Evolutionary conservation across 441 rosid genomes (phyloP).

Genomic region (Monsonia emarginata): DNA sequence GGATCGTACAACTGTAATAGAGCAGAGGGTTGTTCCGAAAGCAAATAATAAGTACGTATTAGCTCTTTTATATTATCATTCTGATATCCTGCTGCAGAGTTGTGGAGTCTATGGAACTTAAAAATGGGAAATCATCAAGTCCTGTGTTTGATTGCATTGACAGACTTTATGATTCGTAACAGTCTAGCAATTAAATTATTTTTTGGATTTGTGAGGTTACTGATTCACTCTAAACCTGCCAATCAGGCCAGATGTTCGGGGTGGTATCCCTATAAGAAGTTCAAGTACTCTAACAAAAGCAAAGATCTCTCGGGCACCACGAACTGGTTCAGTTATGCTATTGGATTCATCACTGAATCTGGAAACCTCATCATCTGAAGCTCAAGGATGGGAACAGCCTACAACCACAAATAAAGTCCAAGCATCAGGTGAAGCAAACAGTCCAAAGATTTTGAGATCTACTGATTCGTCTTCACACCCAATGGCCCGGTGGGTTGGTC

Average conservation of each 20-base stretch:
- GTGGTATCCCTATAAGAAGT: constrained; percentile 39
- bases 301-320: constrained; percentile 58
- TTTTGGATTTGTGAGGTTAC: neutral
- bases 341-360: constrained; percentile 56
- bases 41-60: constrained; percentile 48
- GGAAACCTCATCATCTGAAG: constrained; percentile 43
- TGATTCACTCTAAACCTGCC: constrained; percentile 3
- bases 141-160: neutral
- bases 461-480: constrained; percentile 61
- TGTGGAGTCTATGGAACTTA: neutral
- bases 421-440: constrained; percentile 30
- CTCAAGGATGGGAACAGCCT: constrained; percentile 49
- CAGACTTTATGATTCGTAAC: neutral
- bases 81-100: neutral
- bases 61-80: constrained; percentile 1
- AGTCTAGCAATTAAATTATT: neutral
- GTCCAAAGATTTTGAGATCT: constrained; percentile 34
- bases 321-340: constrained; percentile 55
- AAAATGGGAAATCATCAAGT: neutral
- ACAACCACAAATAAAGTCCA: constrained; percentile 34
- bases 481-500: constrained; percentile 91
- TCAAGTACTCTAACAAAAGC: constrained; percentile 48
- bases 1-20: constrained; percentile 38
- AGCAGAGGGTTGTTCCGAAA: constrained; percentile 47
- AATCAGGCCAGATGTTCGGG: constrained; percentile 48